Evolutionary conservation across 768 basidiomycete genomes (phyloP), one percentile per base, ranked within the genome.

Genomic region (Leccinum fibrillosum): DNA sequence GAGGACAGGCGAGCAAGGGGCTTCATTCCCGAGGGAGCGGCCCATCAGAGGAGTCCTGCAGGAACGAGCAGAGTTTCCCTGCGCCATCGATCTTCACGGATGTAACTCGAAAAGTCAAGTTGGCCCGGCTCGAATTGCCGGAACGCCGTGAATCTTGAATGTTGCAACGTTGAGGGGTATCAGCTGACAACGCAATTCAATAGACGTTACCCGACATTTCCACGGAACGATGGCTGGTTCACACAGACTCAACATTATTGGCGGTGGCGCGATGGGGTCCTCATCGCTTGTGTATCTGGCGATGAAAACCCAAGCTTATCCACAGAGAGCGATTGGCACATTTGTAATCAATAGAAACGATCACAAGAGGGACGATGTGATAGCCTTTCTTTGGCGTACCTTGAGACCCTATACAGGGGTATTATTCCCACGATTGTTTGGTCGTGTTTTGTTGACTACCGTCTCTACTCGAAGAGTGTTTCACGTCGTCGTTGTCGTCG

Each of bases 11-110:
- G 30, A 35, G 57, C 25, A 12, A 30, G 28, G 52, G 19, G 4
- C 25, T 50, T 63, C 63, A 64, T 65, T 62, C 62, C 62, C 62
- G 63, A 52, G 58, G 52, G 53, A 12, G 8, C 4, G 23, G 10
- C 13, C 12, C 50, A 42, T 32, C 25, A 34, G 23, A 47, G 32
- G 1, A 9, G 21, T 19, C 53, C 30, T 37, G 35, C 15, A 49
- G 19, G 57, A 59, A 39, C 34, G 19, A 30, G 35, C 5, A 28
- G 23, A 44, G 28, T 10, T 17, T 17, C 25, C n/a, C 6, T 15
- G 21, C 30, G 30, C 57, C 35, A 37, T 37, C 48, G 47, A 58
- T 58, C 39, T 42, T 57, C 48, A 35, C 10, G 1, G 21, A n/a
- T 37, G 7, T 8, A 37, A 10, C n/a, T 19, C 11, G 54, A 56